Evolutionary conservation across 2,329 filamentous ascomycete genomes (phyloP).

Genomic region (Didymella lethalis): DNA sequence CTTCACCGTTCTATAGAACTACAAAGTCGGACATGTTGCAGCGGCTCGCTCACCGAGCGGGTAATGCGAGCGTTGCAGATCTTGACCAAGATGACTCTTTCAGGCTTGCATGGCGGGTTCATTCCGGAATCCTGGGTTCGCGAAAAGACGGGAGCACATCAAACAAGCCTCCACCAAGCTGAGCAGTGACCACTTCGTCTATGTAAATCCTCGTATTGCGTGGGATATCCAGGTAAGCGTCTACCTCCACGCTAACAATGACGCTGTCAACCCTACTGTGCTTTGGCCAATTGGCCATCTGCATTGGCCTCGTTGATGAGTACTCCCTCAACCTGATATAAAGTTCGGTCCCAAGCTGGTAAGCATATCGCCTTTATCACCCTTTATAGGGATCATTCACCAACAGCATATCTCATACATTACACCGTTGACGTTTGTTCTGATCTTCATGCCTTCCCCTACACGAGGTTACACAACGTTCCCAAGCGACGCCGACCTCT

Average conservation of each 20-base stretch:
- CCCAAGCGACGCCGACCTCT: conserved; percentile 47
- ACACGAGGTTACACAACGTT: conserved; percentile 45
- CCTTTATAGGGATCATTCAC: background rate
- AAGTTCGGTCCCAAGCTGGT: conserved; percentile 33
- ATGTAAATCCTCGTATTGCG: conserved; percentile 36
- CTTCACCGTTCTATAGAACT: conserved; percentile 9
- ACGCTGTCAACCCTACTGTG: conserved; percentile 27
- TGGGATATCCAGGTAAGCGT: conserved; percentile 33
- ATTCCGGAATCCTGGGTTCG: conserved; percentile 22
- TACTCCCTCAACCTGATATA: conserved; percentile 32
- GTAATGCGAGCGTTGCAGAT: conserved; percentile 18
- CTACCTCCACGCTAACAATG: conserved; percentile 33
- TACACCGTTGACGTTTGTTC: background rate
- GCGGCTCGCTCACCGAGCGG: conserved; percentile 3
- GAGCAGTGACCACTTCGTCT: conserved; percentile 23
- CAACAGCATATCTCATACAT: background rate
- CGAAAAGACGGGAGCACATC: conserved; percentile 30
- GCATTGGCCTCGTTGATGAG: conserved; percentile 23
- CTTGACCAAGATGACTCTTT: conserved; percentile 5
- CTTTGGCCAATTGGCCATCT: conserved; percentile 20
- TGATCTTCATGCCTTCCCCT: conserved; percentile 43
- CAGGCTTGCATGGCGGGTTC: conserved; percentile 5
- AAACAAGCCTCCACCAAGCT: conserved; percentile 32
- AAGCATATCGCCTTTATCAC: conserved; percentile 4
- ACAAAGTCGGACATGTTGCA: conserved; percentile 11